Base-by-base conservation (phyloP, 1,284 basidiomycete genomes). In the Neolentinus lepideus region DNA sequence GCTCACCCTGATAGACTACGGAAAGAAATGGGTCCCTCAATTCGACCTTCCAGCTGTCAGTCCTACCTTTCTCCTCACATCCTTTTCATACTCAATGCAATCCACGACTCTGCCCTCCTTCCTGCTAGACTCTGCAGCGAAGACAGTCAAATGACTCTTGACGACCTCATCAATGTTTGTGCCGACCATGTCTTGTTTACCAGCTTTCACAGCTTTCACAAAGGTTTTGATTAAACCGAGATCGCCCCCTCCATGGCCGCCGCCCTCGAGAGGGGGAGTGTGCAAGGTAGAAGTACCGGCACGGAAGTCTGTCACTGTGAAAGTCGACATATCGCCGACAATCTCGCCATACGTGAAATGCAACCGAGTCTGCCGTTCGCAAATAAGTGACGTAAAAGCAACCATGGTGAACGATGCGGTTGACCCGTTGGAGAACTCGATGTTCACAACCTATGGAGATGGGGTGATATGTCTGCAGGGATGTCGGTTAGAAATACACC, bases 331-430 rank as follows among this genome's bases (percentile, higher is more conserved):
- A 68, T 94, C 81, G 19, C 92, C 92, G 21, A 92, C 75, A 57
- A 94, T 84, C 70, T 94, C 91, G 14, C 90, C 90, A 58, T 88
- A 78, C 1, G 84, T 84, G 62, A 92, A 92, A 67, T 92, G 89
- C 64, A 92, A 72, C 24, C 88, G 79, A 1, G 87, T 86, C 64
- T 88, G 83, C 26, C 90, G 84, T 26, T 85, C 77, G 66, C 90
- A 92, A 54, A 91, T 79, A 45, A 80, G 71, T 38, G 78, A 74
- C 0, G 85, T 87, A 63, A 79, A 87, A 1, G 88, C 89, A 53
- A 90, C 79, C 89, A 93, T 92, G 19, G 90, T 92, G 68, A 93
- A 88, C 0, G 85, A 88, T 2, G 80, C 88, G 0, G 90, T 92
- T 21, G 80, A 75, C 21, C 89, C 88, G 52, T 80, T 82, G 21